These are phyloP conservation scores for Nepenthes mirabilis DNA, from an alignment of 148 eudicot species.

Conservation along the genomic window DNA sequence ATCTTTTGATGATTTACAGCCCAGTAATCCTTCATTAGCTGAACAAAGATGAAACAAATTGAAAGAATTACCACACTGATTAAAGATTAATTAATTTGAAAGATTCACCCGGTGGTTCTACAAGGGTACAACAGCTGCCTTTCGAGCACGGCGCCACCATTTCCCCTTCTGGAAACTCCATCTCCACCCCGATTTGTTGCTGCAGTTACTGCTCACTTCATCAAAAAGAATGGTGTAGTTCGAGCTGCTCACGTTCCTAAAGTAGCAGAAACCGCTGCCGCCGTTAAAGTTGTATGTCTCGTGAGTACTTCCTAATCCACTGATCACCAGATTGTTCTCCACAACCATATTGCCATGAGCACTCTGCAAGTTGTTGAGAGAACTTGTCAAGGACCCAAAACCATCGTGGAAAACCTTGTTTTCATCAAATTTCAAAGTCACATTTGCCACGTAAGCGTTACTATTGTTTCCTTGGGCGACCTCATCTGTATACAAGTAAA, in stretches of 20 bases:
- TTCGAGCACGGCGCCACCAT: background rate
- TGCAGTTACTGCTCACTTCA: slow-evolving; percentile 34
- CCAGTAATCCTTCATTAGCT: too few species aligned
- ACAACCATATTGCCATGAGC: slow-evolving; percentile 38
- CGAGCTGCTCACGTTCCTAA: slow-evolving; percentile 56
- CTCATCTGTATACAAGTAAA: slow-evolving; percentile 23
- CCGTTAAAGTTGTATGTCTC: slow-evolving; percentile 27
- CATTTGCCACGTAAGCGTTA: slow-evolving; percentile 15
- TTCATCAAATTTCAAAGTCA: slow-evolving; percentile 27
- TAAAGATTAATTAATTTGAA: background rate
- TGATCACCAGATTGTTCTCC: slow-evolving; percentile 31
- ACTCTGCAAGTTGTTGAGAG: slow-evolving; percentile 30
- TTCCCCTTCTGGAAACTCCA: slow-evolving; percentile 1
- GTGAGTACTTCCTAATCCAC: slow-evolving; percentile 40
- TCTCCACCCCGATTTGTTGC: background rate
- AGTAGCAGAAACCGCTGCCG: slow-evolving; percentile 31
- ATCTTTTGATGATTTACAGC: too few species aligned
- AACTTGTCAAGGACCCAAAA: slow-evolving; percentile 7
- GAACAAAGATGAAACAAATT: too few species aligned
- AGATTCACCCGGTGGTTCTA: background rate
- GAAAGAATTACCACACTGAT: too few species aligned
- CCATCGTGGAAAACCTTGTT: slow-evolving; percentile 6
- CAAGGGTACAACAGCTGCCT: background rate
- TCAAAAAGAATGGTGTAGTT: slow-evolving; percentile 72
- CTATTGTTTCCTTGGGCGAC: slow-evolving; percentile 23